Conservation (phyloP, 805 yeast genomes). For the Ogataea pini region DNA sequence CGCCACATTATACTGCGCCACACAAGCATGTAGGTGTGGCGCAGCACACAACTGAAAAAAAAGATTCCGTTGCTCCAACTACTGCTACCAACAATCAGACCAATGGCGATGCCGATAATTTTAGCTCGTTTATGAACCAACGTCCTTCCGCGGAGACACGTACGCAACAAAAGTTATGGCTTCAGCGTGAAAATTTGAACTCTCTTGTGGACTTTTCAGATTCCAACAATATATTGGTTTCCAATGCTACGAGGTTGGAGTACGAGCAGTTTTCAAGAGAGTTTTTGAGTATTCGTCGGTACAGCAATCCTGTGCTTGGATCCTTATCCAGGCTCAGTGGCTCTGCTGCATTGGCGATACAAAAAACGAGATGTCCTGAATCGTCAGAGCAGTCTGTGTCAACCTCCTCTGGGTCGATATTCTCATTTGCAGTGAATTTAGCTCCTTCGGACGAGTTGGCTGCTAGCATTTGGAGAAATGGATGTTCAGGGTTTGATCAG, state of each 20-base stretch:
- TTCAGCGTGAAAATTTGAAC: constrained; percentile 65
- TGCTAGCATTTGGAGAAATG: constrained; percentile 20
- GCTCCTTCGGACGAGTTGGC: constrained; percentile 17
- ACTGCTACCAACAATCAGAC: neutral
- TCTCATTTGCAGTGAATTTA: constrained; percentile 12
- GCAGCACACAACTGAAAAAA: neutral
- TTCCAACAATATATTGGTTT: constrained; percentile 26
- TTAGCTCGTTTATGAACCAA: constrained; percentile 4
- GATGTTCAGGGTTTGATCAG: constrained; percentile 17
- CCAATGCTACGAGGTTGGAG: constrained; percentile 62
- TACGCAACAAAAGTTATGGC: constrained; percentile 83
- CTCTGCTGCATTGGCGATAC: constrained; percentile 10
- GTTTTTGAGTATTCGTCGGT: constrained; percentile 65
- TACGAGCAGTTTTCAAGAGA: constrained; percentile 78
- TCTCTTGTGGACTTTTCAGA: constrained; percentile 59
- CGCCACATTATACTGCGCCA: neutral
- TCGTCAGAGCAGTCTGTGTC: neutral
- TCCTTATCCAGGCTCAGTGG: constrained; percentile 53
- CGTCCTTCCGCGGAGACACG: constrained; percentile 51
- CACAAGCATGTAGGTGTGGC: neutral
- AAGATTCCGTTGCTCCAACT: no score
- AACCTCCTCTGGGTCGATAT: neutral
- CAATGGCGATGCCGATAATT: neutral
- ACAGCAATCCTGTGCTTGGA: constrained; percentile 68
- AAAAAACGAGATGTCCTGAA: constrained; percentile 11